Base-by-base conservation (phyloP, 2,329 filamentous ascomycete species). In the Diaporthe citriasiana region DNA sequence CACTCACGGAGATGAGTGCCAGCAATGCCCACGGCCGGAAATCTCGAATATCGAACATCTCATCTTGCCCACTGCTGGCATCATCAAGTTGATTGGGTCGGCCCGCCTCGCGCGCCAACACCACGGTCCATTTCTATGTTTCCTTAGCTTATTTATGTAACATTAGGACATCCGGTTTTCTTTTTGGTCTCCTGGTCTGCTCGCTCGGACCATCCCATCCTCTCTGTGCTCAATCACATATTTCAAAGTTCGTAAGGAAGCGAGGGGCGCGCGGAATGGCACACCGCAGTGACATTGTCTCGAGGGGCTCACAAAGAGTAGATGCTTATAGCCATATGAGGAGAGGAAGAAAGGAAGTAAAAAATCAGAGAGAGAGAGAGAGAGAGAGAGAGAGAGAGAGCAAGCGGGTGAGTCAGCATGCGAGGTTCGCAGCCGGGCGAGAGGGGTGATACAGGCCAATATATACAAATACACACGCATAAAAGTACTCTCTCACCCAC, bases 111-210 rank as follows among this genome's bases (percentile, higher is more conserved):
- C 27, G 47, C 27, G 27, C 53, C n/a, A 50, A 65, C 60, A 30
- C 47, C 47, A 68, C 63, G 33, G 45, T 19, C 27, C 33, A 59
- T 25, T 42, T 27, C 72, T 40, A 56, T n/a, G n/a, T 70, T 69
- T 55, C 69, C 80, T 45, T 73, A 63, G 65, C 66, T 50, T 70
- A 50, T 69, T 45, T 57, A 69, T 71, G 82, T 84, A 84, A 79
- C 80, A 83, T 78, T 84, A 84, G 79, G 81, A 85, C 84, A 84
- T 83, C 81, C 82, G 77, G 77, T 77, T 78, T 73, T 77, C 76
- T 78, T 78, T 76, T 57, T 72, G 50, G 56, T 76, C 51, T 71
- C 70, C 70, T 74, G 22, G 70, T 72, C 72, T 69, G 25, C 47
- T 74, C 47, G 30, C 53, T 33, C 27, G 53, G 51, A 27, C 53